These are phyloP conservation scores for Alternaria postmessia DNA, from an alignment of 2,329 filamentous ascomycete species.

Conservation along the genomic window DNA sequence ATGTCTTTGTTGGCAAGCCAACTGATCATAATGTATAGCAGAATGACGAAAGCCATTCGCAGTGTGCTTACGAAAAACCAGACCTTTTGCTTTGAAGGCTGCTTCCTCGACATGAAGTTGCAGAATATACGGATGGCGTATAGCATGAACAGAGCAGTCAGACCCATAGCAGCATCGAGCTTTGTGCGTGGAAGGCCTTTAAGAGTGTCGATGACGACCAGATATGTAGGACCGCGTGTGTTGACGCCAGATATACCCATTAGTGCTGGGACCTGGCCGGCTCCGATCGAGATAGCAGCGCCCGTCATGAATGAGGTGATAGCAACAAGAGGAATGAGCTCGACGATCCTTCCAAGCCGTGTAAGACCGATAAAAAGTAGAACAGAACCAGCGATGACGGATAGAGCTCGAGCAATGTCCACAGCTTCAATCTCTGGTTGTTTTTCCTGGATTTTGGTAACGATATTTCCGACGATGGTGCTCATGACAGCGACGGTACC, in stretches of 20 bases:
- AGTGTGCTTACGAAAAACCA: slow-evolving; percentile 94
- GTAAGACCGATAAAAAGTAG: slow-evolving; percentile 81
- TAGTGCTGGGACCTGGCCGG: slow-evolving; percentile 81
- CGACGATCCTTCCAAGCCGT: slow-evolving; percentile 87
- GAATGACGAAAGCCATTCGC: slow-evolving; percentile 87
- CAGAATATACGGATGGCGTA: slow-evolving; percentile 58
- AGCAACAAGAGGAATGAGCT: slow-evolving; percentile 89
- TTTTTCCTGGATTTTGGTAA: slow-evolving; percentile 65
- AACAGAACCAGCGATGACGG: slow-evolving; percentile 80
- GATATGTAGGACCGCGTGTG: slow-evolving; percentile 80
- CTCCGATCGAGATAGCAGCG: slow-evolving; percentile 86
- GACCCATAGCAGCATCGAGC: slow-evolving; percentile 84
- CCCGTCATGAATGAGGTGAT: slow-evolving; percentile 98
- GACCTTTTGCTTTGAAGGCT: slow-evolving; percentile 75
- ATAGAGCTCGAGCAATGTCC: slow-evolving; percentile 79
- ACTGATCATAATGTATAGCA: slow-evolving; percentile 91
- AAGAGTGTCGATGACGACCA: slow-evolving; percentile 84
- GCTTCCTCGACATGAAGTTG: slow-evolving; percentile 68
- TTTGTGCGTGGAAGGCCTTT: slow-evolving; percentile 73
- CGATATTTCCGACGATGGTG: slow-evolving; percentile 83
- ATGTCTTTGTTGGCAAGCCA: slow-evolving; percentile 77
- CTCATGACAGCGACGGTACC: slow-evolving; percentile 98
- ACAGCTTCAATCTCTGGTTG: slow-evolving; percentile 53
- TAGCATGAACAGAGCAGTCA: slow-evolving; percentile 79
- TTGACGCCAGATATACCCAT: slow-evolving; percentile 80